Percentiles rank a stretch among this genome's conserved stretches.
Conservation (phyloP, 257 asterid genomes). For the Nicotiana benthamiana region DNA sequence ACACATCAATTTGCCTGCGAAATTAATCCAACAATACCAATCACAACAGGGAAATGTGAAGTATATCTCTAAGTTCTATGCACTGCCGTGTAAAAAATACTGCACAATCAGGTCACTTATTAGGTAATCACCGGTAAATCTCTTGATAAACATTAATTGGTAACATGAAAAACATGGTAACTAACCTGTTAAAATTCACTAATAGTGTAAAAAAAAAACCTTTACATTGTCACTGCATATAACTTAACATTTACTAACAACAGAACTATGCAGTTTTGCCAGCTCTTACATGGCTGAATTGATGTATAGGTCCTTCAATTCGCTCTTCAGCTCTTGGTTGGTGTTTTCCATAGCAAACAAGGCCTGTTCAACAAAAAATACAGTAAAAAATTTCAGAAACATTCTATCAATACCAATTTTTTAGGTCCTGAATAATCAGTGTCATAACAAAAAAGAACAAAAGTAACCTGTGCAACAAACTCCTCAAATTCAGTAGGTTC, state of each 20-base stretch:
- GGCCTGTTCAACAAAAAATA: conserved; percentile 19
- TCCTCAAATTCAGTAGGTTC: conserved; percentile 78
- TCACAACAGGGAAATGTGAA: not conserved
- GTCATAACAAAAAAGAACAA: too few species aligned
- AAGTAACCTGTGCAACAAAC: conserved; percentile 60
- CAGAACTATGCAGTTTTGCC: not conserved
- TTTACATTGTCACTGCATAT: too few species aligned
- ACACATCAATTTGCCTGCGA: conserved; percentile 59
- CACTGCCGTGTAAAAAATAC: too few species aligned
- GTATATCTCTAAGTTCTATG: not conserved
- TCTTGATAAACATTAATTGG: too few species aligned
- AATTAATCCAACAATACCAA: not conserved
- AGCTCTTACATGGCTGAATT: conserved; percentile 47
- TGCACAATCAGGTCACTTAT: too few species aligned
- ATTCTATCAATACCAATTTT: too few species aligned
- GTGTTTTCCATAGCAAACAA: conserved; percentile 51
- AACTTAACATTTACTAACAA: too few species aligned
- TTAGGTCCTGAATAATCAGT: too few species aligned
- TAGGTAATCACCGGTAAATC: too few species aligned
- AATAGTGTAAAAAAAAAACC: too few species aligned
- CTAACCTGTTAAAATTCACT: too few species aligned
- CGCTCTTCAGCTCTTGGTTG: conserved; percentile 45
- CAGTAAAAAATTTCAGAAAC: not conserved
- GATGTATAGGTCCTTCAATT: conserved; percentile 50
- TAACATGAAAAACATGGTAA: too few species aligned